phyloP scores from a whole-genome alignment of 768 basidiomycete genomes.

The Hygrocybe coccinea region DNA sequence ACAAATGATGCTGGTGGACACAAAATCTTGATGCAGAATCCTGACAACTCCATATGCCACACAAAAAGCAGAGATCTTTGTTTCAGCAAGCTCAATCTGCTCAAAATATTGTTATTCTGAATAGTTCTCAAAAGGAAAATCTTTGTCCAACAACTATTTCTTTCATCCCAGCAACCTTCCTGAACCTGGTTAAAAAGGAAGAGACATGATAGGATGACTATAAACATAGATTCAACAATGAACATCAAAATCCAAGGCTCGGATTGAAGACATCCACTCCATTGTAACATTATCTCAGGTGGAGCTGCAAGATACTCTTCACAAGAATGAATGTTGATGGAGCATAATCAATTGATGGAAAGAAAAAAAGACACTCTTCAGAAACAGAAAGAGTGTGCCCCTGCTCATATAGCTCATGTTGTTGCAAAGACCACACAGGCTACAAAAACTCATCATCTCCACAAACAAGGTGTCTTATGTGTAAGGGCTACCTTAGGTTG shows the following conservation, averaged over 20 bases:
- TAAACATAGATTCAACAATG: neutral
- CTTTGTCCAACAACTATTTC: neutral
- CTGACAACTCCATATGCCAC: neutral
- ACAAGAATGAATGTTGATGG: neutral
- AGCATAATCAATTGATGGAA: neutral
- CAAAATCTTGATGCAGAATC: too few species aligned
- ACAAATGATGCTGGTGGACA: too few species aligned
- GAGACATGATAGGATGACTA: neutral
- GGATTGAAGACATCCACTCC: neutral
- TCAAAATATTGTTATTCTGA: neutral
- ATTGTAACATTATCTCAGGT: neutral
- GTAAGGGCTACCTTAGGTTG: too few species aligned
- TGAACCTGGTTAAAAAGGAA: neutral
- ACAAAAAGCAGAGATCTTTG: neutral
- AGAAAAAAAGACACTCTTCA: neutral
- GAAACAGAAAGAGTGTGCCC: neutral
- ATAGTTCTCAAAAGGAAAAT: neutral
- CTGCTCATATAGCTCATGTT: neutral
- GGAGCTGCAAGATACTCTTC: neutral
- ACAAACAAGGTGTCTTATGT: constrained; percentile 7
- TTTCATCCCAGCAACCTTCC: neutral
- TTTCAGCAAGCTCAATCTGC: neutral
- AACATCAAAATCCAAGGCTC: neutral
- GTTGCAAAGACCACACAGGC: neutral
- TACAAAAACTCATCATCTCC: neutral